Evolutionary conservation across 2,329 filamentous ascomycete genomes (phyloP).

Genomic region (Fusarium bactridioides): DNA sequence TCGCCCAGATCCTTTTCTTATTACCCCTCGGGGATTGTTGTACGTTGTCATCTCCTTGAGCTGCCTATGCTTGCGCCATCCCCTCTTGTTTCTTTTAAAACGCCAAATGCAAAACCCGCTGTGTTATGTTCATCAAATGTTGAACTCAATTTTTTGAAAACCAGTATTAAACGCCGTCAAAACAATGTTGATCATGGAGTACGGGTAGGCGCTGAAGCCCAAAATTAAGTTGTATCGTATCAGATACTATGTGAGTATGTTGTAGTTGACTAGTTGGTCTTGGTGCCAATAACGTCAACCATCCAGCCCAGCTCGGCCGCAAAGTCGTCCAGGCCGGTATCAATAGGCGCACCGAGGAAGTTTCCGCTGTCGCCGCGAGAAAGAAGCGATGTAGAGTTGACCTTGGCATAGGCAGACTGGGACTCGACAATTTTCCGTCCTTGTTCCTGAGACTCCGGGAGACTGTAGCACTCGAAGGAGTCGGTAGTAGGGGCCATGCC

Average conservation of each 20-base stretch:
- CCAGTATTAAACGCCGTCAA: constrained; percentile 33
- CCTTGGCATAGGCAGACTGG: constrained; percentile 32
- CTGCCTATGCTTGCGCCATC: constrained; percentile 13
- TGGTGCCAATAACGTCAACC: constrained; percentile 55
- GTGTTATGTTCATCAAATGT: constrained; percentile 4
- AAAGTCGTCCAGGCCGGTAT: constrained; percentile 52
- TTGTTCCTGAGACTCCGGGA: constrained; percentile 49
- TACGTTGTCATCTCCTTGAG: constrained; percentile 1
- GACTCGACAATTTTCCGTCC: constrained; percentile 26
- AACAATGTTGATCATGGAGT: constrained; percentile 11
- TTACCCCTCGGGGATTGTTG: constrained; percentile 22
- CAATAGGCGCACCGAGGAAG: constrained; percentile 47
- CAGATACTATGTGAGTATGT: constrained; percentile 3
- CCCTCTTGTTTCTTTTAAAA: constrained; percentile 25
- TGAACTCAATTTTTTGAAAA: not conserved
- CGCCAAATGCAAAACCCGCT: constrained; percentile 31
- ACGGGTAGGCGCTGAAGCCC: not conserved
- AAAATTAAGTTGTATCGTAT: constrained; percentile 12
- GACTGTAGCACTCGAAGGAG: constrained; percentile 53
- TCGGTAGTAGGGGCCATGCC: constrained; percentile 22
- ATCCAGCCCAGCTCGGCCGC: constrained; percentile 61
- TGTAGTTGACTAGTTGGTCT: constrained; percentile 23
- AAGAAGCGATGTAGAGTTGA: constrained; percentile 40
- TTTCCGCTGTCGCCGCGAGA: constrained; percentile 33
- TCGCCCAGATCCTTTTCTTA: constrained; percentile 1